Evolutionary conservation across 1,284 basidiomycete species (phyloP), one percentile per base, ranked within the genome.

Genomic region (Marasmius tenuissimus): DNA sequence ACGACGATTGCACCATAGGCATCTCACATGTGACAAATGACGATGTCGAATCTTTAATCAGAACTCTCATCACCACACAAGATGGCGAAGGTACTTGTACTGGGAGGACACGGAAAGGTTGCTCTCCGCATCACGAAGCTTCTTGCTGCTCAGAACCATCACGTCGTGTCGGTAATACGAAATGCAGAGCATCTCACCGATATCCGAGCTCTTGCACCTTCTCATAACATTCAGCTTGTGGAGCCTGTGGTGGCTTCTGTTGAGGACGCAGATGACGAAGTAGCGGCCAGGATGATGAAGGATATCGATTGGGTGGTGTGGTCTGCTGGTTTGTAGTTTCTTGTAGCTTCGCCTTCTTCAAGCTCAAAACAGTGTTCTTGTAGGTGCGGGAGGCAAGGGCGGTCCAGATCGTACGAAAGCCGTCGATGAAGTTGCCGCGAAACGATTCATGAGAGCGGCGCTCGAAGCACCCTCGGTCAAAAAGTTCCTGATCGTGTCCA

Each of bases 301-400:
- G 57, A 22, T 45, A 55, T 63, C 20, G 59, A 63, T 38, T 63
- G 62, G 62, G 62, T 63, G 4, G 49, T 63, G 18, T 63, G 62
- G 62, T 63, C 62, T 8, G 62, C 62, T 39, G 62, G 62, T 63
- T 35, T 7, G 38, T 56, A 14, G 34, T 33, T 61, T 14, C 22
- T 9, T 53, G 33, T 7, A 22, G 2, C 33, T 57, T 7, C 35
- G 9, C 16, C 4, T 48, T 27, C 38, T 12, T 49, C 7, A 20
- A 11, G 22, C 35, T 9, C 10, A 39, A 10, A 57, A n/a, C 37
- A 12, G 14, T 39, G 2, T 38, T 37, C 27, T 54, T 47, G 88
- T 88, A 0, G 91, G 91, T 1, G 86, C 90, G 0, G 89, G 88
- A 0, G 88, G 87, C 0, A 87, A 88, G 67, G 89, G 87, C 66